phyloP scores from a whole-genome alignment of 2,329 filamentous ascomycete species.

The Ophiocordyceps camponoti-rufipedis region DNA sequence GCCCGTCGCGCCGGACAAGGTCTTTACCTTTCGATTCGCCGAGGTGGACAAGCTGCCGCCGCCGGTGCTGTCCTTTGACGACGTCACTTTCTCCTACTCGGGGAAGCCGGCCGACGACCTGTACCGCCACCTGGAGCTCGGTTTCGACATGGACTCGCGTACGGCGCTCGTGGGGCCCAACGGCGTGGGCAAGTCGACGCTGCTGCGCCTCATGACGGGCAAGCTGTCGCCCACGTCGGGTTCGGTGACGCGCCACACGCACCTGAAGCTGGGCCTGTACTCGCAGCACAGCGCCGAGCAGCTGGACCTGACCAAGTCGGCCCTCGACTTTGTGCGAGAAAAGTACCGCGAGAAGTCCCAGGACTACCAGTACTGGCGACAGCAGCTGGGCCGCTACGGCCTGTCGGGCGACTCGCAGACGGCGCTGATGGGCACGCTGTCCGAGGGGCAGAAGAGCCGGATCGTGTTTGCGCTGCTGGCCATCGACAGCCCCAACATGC shows the following conservation, averaged over 20 bases:
- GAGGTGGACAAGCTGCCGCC: constrained; percentile 99
- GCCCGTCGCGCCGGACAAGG: constrained; percentile 63
- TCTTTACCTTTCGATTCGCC: constrained; percentile 96
- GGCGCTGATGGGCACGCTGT: constrained; percentile 91
- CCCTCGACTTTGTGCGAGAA: constrained; percentile 93
- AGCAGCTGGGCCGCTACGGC: constrained; percentile 90
- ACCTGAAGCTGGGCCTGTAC: constrained; percentile 97
- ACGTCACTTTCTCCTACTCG: constrained; percentile 96
- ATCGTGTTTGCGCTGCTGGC: constrained; percentile 95
- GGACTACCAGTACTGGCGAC: constrained; percentile 98
- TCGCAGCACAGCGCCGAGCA: constrained; percentile 97
- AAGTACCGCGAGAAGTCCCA: constrained; percentile 80
- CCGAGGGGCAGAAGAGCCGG: constrained; percentile 93
- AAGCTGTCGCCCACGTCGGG: constrained; percentile 75
- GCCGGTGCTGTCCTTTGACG: constrained; percentile 86
- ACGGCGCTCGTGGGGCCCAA: constrained; percentile 94
- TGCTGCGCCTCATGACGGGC: constrained; percentile 91
- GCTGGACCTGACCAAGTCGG: constrained; percentile 93
- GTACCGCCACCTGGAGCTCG: constrained; percentile 91
- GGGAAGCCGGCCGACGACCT: constrained; percentile 77
- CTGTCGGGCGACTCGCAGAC: constrained; percentile 88
- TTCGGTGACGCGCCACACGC: constrained; percentile 77
- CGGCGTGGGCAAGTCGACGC: constrained; percentile 96
- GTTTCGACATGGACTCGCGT: constrained; percentile 99
- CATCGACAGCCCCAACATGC: constrained; percentile 94